phyloP scores from a whole-genome alignment of 108 stramenopile species.

The Halocafeteria seosinensis region DNA sequence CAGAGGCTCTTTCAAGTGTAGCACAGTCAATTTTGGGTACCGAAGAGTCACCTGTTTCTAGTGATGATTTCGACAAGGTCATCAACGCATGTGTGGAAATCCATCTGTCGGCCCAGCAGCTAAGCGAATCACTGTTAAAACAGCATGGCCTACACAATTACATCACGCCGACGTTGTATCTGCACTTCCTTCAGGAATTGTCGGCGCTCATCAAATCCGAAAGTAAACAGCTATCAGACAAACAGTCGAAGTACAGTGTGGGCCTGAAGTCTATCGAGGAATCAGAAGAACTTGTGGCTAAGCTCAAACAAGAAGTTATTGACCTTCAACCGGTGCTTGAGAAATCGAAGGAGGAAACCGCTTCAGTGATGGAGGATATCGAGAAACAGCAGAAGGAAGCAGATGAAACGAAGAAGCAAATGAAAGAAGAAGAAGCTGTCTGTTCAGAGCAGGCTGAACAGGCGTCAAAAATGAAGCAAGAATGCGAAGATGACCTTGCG shows the following conservation, averaged over 20 bases:
- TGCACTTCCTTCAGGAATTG: conserved; percentile 35
- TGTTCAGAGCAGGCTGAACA: conserved; percentile 42
- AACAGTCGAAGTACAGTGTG: conserved; percentile 30
- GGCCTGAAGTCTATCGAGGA: conserved; percentile 29
- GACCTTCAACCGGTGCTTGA: conserved; percentile 8
- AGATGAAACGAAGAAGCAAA: neutral
- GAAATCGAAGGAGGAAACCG: conserved; percentile 8
- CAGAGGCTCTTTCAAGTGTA: conserved; percentile 10
- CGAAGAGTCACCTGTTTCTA: too few species aligned
- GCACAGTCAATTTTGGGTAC: neutral
- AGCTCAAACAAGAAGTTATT: conserved; percentile 1
- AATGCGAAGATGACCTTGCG: conserved; percentile 39
- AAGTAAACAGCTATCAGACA: conserved; percentile 13
- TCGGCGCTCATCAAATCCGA: conserved; percentile 22
- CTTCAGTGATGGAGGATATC: conserved; percentile 19
- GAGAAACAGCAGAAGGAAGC: conserved; percentile 29
- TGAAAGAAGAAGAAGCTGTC: conserved; percentile 6
- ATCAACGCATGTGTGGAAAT: too few species aligned
- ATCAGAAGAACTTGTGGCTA: conserved; percentile 26
- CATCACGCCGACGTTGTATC: conserved; percentile 38
- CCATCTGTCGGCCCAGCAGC: neutral
- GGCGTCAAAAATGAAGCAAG: conserved; percentile 7
- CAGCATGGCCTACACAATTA: conserved; percentile 33
- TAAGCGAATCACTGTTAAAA: too few species aligned
- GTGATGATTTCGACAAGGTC: too few species aligned